Evolutionary conservation across 116 monocot species (phyloP), one percentile per base, ranked within the genome.

Genomic region (Phalaenopsis hybrid): DNA sequence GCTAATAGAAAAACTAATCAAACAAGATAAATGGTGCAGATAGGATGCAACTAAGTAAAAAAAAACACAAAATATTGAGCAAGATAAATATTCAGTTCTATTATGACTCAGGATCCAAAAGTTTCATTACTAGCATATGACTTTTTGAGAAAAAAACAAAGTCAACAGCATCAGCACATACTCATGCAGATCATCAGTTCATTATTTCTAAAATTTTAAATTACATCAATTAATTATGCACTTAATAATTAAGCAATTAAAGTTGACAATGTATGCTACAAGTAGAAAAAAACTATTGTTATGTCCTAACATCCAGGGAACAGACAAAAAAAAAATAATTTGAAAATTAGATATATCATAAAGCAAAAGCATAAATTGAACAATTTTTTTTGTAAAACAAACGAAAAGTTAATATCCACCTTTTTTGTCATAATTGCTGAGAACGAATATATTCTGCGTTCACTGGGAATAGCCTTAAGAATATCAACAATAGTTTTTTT

Each of bases 341-440:
- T 44, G 6, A 75, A 75, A 75, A 75, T 23, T 44, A 80, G 34
- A 59, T 67, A 75, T 15, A 74, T 78, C 20, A 58, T 20, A 11
- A 75, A 6, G 20, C 31, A 9, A 65, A 63, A 75, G 5, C 25
- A 57, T 8, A 37, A 78, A 78, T 5, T 5, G 6, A 45, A 45
- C 45, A 45, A 5, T 28, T 45, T 45, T 45, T 45, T 45, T 45
- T 28, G 6, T 0, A 16, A 78, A 37, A 18, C 79, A 79, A 79
- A 7, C 57, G 50, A 8, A 57, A 79, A 78, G 74, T 21, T 9
- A 37, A 28, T 28, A 28, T 28, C 44, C 41, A 89, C 96, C 94
- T 96, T 96, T 75, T 94, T 94, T 6, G 96, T 96, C 96, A 96
- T 96, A 76, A 94, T 96, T 31, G 96, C 96, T 79, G 96, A 96